Evolutionary conservation across 257 asterid genomes (phyloP).

Genomic region (Vinca minor): DNA sequence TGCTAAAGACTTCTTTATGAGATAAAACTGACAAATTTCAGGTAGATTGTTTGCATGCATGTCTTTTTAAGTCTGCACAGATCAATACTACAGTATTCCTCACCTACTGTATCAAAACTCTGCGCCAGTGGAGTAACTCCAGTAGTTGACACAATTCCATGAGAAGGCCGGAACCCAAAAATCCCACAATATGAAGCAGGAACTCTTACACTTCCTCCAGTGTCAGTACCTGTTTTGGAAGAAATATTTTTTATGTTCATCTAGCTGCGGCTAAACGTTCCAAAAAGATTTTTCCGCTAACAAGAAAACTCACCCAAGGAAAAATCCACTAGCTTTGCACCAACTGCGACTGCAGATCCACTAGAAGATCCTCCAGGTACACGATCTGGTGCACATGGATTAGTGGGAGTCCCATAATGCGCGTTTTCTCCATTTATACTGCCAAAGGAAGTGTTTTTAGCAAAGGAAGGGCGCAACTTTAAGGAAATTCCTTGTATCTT

Average conservation of each 20-base stretch:
- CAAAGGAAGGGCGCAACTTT: background rate
- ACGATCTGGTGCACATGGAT: conserved; percentile 74
- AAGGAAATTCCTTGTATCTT: background rate
- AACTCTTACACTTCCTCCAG: conserved; percentile 91
- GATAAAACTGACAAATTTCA: background rate
- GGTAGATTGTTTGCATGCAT: background rate
- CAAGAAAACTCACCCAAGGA: conserved; percentile 46
- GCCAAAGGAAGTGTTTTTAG: conserved; percentile 26
- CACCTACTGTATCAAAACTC: conserved; percentile 86
- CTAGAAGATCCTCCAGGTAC: conserved; percentile 98
- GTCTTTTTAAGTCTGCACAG: background rate
- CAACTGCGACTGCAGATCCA: conserved; percentile 94
- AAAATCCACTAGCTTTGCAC: conserved; percentile 64
- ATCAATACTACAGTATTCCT: conserved; percentile 11
- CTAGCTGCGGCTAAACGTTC: background rate
- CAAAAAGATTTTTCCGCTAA: too few relatives aligned
- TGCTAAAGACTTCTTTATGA: background rate
- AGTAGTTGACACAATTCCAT: conserved; percentile 54
- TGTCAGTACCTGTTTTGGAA: conserved; percentile 60
- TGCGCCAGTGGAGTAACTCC: conserved; percentile 87
- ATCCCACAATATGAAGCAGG: conserved; percentile 89
- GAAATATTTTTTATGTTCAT: conserved; percentile 6
- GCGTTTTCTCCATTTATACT: conserved; percentile 83
- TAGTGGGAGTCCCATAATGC: conserved; percentile 76
- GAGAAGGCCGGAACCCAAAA: conserved; percentile 84